These are phyloP conservation scores for Candida alai DNA, from an alignment of 805 yeast species.

Conservation along the genomic window DNA sequence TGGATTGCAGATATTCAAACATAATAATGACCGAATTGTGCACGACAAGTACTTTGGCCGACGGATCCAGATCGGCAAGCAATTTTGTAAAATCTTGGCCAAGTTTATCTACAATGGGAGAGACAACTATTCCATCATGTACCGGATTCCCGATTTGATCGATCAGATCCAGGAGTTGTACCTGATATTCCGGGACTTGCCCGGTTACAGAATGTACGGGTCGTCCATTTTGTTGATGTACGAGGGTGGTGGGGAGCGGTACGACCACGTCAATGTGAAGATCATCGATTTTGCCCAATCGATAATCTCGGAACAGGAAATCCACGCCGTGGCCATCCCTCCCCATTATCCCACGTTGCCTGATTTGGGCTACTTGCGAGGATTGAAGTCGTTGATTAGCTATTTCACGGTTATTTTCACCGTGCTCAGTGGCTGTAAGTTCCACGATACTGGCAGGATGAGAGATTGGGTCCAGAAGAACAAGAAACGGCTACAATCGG, in stretches of 20 bases:
- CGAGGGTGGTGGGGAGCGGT: slow-evolving; percentile 49
- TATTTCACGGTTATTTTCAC: slow-evolving; percentile 62
- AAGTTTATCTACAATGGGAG: slow-evolving; percentile 79
- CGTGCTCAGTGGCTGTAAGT: slow-evolving; percentile 19
- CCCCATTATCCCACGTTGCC: slow-evolving; percentile 61
- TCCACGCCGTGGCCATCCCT: slow-evolving; percentile 44
- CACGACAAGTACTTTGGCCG: slow-evolving; percentile 94
- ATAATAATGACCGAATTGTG: slow-evolving; percentile 23
- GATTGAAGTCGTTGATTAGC: slow-evolving; percentile 65
- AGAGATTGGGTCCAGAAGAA: slow-evolving; percentile 10
- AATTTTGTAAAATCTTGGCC: slow-evolving; percentile 71
- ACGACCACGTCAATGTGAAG: slow-evolving; percentile 44
- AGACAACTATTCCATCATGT: slow-evolving; percentile 50
- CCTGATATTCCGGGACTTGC: slow-evolving; percentile 49
- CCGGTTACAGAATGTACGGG: slow-evolving; percentile 87
- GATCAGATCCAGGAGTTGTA: slow-evolving; percentile 57
- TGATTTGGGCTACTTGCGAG: slow-evolving; percentile 84
- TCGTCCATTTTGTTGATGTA: slow-evolving; percentile 85
- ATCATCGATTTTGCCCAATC: slow-evolving; percentile 96
- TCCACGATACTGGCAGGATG: slow-evolving; percentile 9
- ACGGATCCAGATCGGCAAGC: slow-evolving; percentile 60
- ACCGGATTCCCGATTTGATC: slow-evolving; percentile 66
- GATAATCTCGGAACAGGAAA: slow-evolving; percentile 60
- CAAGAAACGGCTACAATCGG: slow-evolving; percentile 7
- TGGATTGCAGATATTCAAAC: slow-evolving; percentile 73